A percentile compares a stretch with the other conserved stretches of the same genome.
phyloP scores from a whole-genome alignment of 768 basidiomycete genomes.

The Filobasidium wieringae region DNA sequence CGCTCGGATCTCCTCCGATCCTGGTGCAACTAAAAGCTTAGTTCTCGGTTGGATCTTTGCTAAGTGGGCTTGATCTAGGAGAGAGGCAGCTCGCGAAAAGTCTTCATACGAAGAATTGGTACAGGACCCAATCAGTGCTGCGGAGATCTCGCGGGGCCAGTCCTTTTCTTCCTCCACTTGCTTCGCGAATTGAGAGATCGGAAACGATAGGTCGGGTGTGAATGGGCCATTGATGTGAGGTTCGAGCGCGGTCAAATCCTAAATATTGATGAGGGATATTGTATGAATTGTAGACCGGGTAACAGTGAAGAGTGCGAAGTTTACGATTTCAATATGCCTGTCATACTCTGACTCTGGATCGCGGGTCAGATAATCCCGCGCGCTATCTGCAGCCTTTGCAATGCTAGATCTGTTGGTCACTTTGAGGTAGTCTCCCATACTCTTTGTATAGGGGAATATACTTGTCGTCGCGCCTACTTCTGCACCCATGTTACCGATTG shows the following conservation, averaged over 20 bases:
- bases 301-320: neutral
- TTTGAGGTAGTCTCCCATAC: constrained; percentile 14
- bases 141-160: constrained; percentile 11
- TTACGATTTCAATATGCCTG: constrained; percentile 13
- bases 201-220: constrained; percentile 13
- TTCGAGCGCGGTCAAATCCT: constrained; percentile 13
- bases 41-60: neutral
- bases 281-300: neutral
- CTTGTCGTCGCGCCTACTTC: constrained; percentile 16
- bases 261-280: neutral
- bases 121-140: constrained; percentile 16
- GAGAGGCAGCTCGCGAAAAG: constrained; percentile 11
- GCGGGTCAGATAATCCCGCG: neutral
- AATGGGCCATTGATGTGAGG: constrained; percentile 17
- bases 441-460: constrained; percentile 13
- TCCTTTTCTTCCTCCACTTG: neutral
- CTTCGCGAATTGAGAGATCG: constrained; percentile 2
- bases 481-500: constrained; percentile 17
- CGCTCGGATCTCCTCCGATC: constrained; percentile 16
- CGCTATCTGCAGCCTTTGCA: constrained; percentile 1
- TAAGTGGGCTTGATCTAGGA: constrained; percentile 8
- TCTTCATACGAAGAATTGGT: constrained; percentile 20
- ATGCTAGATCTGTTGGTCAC: constrained; percentile 6
- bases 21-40: constrained; percentile 11
- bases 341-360: constrained; percentile 14